Evolutionary conservation across 495 filamentous ascomycete genomes (phyloP), one percentile per base, ranked within the genome.

Genomic region (Paragyromitra xinjiangensis): DNA sequence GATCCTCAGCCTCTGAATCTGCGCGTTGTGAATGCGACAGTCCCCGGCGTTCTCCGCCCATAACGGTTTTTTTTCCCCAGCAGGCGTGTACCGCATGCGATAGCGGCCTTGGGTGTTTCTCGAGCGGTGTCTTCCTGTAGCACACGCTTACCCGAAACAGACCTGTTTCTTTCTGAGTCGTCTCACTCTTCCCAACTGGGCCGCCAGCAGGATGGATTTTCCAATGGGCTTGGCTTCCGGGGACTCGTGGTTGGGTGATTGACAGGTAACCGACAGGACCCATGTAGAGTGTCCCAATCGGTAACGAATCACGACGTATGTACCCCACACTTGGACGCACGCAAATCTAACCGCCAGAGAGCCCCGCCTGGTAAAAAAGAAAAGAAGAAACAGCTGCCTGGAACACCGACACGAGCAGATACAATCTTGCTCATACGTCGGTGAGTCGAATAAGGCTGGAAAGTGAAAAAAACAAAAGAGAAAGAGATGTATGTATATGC

Each of bases 231-330:
- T 63, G 55, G 59, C 59, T 24, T 1, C 56, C 29, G 29, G n/a
- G 37, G 59, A 44, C 34, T 63, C 59, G 59, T 63, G 55, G 9
- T 58, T 12, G 39, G 59, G 37, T 16, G 37, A 63, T 39, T 39
- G 56, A 37, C 56, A 61, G 56, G 56, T 61, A 61, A 39, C 14
- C 29, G 29, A 34, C 29, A 34, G 12, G 8, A 22, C 29, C 51
- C 50, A 50, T 63, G 56, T 37, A 2, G 3, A 11, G 51, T 45
- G 44, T 42, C 37, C 48, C 45, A 71, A 71, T 62, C 56, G 26
- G 67, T 39, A 71, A 71, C 68, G 55, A 71, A 53, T 71, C 68
- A 71, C 68, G 68, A 71, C 56, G 58, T 63, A 71, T 71, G 68
- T 71, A 71, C 68, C 68, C 68, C 68, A 71, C 68, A 61, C 26